Evolutionary conservation across 176 grass and related monocot species (phyloP).

Genomic region (Leersia perrieri): DNA sequence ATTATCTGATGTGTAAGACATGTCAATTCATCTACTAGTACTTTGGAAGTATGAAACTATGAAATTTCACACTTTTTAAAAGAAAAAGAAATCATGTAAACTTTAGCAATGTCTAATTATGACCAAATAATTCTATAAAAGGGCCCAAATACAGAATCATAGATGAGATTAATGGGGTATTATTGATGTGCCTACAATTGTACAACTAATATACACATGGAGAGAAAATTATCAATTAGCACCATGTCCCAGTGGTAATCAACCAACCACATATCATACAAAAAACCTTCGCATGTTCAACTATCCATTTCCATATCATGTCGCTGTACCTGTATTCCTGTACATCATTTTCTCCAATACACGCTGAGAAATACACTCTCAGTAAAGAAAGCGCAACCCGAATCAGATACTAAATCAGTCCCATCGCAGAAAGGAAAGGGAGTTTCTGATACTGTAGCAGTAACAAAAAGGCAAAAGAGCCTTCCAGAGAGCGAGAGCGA

Average conservation of each 20-base stretch:
- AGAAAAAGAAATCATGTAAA: not conserved
- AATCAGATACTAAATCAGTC: not conserved
- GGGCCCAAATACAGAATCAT: not conserved
- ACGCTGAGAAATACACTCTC: not conserved
- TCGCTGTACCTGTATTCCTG: not conserved
- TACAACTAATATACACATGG: not conserved
- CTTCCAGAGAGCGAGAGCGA: conserved; percentile 8
- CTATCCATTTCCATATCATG: not conserved
- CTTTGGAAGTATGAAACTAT: not conserved
- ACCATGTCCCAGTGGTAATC: not conserved
- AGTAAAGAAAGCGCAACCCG: not conserved
- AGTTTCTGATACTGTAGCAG: not conserved
- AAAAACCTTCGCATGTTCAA: not conserved
- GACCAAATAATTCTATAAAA: not conserved
- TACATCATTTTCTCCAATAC: not conserved
- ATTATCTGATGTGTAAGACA: conserved; percentile 13
- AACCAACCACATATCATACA: not conserved
- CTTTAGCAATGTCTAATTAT: not conserved
- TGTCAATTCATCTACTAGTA: not conserved
- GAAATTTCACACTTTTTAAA: not conserved
- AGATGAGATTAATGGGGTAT: not conserved
- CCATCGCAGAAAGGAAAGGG: not conserved
- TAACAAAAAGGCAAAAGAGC: not conserved
- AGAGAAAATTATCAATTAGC: not conserved
- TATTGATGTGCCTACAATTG: not conserved